phyloP scores from a whole-genome alignment of 371 early-diverging fungal genomes.

The Mucor saturninus region DNA sequence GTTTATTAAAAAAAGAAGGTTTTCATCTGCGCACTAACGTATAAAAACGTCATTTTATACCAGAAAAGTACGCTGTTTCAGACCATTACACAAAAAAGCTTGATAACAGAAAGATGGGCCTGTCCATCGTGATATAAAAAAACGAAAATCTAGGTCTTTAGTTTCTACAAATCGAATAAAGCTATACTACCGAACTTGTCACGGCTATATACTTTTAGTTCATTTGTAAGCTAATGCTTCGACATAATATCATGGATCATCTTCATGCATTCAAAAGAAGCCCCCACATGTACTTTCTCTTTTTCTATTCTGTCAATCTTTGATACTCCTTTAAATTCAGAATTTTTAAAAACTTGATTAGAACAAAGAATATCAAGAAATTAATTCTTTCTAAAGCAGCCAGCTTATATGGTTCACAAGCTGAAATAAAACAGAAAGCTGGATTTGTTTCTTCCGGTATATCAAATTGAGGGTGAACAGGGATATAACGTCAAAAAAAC shows the following conservation, averaged over 20 bases:
- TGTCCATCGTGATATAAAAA: neutral
- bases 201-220: neutral
- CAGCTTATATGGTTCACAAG: neutral
- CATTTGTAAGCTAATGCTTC: no score
- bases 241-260: neutral
- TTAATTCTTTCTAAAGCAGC: neutral
- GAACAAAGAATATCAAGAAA: neutral
- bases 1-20: neutral
- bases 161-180: no score
- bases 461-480: neutral
- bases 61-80: neutral
- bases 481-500: constrained; percentile 5
- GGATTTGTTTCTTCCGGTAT: neutral
- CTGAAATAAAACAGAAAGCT: neutral
- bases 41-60: neutral
- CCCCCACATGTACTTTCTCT: neutral
- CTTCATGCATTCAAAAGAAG: constrained; percentile 1
- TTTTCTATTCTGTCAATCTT: constrained; percentile 3
- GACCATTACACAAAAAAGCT: neutral
- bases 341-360: neutral
- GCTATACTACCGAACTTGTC: no score
- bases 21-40: neutral
- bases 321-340: neutral
- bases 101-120: constrained; percentile 1
- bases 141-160: no score